Evolutionary conservation across 306 rosid genomes (phyloP).

Genomic region (Lablab purpureus): DNA sequence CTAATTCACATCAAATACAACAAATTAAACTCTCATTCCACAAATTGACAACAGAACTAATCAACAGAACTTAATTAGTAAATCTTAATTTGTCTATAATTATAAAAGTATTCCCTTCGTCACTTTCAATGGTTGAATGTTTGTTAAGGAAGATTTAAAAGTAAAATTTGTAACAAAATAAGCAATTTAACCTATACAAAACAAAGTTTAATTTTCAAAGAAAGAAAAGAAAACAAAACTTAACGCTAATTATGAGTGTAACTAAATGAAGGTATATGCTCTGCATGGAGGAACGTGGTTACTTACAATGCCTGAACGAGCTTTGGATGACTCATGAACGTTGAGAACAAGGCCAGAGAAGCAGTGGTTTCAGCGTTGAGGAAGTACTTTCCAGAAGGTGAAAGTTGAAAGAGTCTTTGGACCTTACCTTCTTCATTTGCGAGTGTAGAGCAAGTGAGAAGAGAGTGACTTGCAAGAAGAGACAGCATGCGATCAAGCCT

Average conservation of each 20-base stretch:
- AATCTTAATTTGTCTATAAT: no score
- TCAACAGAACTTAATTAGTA: no score
- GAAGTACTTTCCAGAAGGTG: conserved; percentile 37
- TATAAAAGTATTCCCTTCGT: no score
- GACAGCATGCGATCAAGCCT: conserved; percentile 46
- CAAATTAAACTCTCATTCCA: neutral
- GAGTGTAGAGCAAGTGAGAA: conserved; percentile 36
- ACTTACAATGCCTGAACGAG: neutral
- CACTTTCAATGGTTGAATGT: no score
- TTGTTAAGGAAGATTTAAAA: no score
- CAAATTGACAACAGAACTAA: neutral
- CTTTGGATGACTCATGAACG: neutral
- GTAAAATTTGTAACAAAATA: no score
- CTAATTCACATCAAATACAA: conserved; percentile 4
- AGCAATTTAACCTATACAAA: no score
- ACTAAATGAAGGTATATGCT: no score
- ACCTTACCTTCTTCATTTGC: neutral
- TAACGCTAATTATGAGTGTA: no score
- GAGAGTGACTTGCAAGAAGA: conserved; percentile 39
- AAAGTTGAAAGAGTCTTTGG: conserved; percentile 37
- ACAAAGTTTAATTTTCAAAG: no score
- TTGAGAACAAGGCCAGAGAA: neutral
- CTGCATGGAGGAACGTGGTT: neutral
- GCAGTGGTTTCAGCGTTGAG: conserved; percentile 6
- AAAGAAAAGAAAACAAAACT: no score